Evolutionary conservation across 2,329 filamentous ascomycete genomes (phyloP), one percentile per base, ranked within the genome.

Genomic region (Thermochaetoides dissita): DNA sequence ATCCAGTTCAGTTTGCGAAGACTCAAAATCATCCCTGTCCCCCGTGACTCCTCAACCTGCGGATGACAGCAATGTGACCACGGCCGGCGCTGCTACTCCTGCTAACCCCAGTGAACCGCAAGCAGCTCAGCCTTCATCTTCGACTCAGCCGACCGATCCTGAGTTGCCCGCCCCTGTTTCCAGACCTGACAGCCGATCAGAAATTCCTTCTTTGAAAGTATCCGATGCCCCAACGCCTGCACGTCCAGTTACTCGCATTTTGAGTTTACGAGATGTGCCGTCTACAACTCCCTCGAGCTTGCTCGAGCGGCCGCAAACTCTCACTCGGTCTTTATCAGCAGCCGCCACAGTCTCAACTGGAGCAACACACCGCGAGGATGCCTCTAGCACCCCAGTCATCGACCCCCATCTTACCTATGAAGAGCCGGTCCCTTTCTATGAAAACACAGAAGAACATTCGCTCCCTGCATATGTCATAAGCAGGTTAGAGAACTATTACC

Each of bases 401-500:
- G 17, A 24, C 17, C 3, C 3, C 17, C 17, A 24, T 24, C 17
- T 24, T 24, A 24, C 17, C 17, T 24, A 24, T 24, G 17, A 24
- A 24, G 17, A 24, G 17, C 17, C 17, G 3, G 17, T 24, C 17
- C 17, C 17, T 24, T 24, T 24, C 17, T 24, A 3, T 24, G 17
- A 24, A 24, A 24, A 24, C 17, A 5, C 63, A 2, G 64, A 66
- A 31, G 61, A 63, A 1, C 68, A 66, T 7, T 60, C 55, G 30
- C 65, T 76, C 40, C 63, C 71, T 6, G 54, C 60, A 10, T 70
- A 72, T 42, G 63, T 73, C 7, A 62, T 72, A 44, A 59, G 56
- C 12, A 65, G 71, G 2, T 59, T 76, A 2, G 71, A 76, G 41
- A 64, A 69, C 28, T 75, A 73, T 46, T 76, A 71, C 47, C 61